phyloP scores from a whole-genome alignment of 352 stramenopile genomes.

The Phytophthora aleatoria region DNA sequence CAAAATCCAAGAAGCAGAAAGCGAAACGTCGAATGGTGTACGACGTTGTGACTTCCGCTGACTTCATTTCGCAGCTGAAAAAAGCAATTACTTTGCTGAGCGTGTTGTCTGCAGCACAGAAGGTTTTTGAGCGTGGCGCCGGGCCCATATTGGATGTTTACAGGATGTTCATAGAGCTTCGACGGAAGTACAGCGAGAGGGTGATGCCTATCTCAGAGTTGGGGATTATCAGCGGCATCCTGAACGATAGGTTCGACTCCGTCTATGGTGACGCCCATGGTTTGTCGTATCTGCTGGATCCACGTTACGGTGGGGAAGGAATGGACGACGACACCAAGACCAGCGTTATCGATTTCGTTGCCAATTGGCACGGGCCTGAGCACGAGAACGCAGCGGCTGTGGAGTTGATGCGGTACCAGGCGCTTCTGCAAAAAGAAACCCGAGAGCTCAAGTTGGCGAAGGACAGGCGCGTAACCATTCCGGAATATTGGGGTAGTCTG shows the following conservation, averaged over 20 bases:
- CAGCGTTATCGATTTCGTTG: background rate
- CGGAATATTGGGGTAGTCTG: background rate
- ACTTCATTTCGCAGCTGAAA: background rate
- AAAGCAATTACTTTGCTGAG: background rate
- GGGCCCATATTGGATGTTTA: background rate
- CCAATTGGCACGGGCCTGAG: background rate
- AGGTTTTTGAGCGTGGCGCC: background rate
- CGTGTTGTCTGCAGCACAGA: background rate
- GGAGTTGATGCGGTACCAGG: background rate
- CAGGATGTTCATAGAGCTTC: background rate
- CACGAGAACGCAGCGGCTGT: background rate
- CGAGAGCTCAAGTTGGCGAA: background rate
- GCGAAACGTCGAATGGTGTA: background rate
- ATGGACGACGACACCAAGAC: background rate
- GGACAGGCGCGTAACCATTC: background rate
- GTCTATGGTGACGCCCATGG: background rate
- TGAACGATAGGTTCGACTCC: background rate
- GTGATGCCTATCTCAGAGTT: background rate
- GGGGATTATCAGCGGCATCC: background rate
- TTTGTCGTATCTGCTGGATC: background rate
- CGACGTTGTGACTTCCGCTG: background rate
- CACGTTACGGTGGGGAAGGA: background rate
- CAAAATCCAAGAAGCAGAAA: background rate
- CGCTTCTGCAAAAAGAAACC: background rate
- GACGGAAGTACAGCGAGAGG: background rate